phyloP scores from a whole-genome alignment of 2,329 filamentous ascomycete genomes.

The Epichloe aotearoae region DNA sequence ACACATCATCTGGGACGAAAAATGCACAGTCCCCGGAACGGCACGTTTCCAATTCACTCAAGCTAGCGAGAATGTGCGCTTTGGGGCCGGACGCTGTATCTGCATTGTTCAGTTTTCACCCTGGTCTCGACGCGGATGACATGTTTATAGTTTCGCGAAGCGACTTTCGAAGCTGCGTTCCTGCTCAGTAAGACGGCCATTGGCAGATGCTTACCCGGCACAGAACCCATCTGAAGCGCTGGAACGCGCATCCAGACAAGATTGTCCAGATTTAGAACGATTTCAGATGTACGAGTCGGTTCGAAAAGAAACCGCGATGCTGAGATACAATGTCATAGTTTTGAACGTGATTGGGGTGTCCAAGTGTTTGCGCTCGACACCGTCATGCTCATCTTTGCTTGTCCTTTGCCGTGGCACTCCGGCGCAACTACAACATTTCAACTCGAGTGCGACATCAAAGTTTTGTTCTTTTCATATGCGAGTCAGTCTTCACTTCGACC shows the following conservation, averaged over 20 bases:
- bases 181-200: neutral
- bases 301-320: neutral
- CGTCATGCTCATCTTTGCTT: no score
- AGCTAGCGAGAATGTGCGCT: neutral
- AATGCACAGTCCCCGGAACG: neutral
- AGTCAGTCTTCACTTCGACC: no score
- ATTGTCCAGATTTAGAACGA: no score
- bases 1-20: neutral
- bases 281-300: no score
- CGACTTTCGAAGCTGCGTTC: neutral
- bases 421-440: no score
- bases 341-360: neutral
- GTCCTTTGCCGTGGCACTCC: no score
- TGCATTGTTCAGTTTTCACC: neutral
- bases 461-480: no score
- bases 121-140: neutral
- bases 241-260: no score
- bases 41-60: neutral
- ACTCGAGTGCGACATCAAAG: no score
- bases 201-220: no score
- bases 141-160: neutral
- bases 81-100: neutral
- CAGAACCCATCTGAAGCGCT: no score
- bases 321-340: neutral
- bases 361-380: no score